Percentiles rank a stretch among this genome's conserved stretches.
These are phyloP conservation scores for Cardamine chenopodiifolia DNA, from an alignment of 345 rosid genomes.

Conservation along the genomic window DNA sequence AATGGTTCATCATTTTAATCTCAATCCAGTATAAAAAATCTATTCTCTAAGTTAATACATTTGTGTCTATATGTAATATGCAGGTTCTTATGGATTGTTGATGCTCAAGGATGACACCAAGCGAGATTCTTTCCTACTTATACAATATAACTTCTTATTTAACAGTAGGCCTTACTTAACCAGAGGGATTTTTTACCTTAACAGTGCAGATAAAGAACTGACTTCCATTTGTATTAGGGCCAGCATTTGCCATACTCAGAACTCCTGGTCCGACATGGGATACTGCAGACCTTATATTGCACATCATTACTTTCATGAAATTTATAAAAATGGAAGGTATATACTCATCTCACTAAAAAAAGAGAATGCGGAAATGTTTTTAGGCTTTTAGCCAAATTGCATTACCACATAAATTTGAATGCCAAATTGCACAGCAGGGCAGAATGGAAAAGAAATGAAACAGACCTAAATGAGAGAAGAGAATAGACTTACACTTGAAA, in stretches of 20 bases:
- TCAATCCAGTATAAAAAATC: not conserved
- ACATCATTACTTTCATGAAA: constrained; percentile 11
- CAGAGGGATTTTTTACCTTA: constrained; percentile 55
- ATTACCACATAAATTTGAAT: constrained; percentile 2
- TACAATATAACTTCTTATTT: not conserved
- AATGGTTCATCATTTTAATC: not conserved
- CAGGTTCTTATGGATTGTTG: not conserved
- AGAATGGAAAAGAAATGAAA: constrained; percentile 6
- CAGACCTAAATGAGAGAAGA: not conserved
- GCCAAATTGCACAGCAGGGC: not conserved
- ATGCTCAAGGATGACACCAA: not conserved
- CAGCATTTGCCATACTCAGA: constrained; percentile 98
- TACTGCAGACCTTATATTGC: constrained; percentile 59
- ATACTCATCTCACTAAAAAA: constrained; percentile 3
- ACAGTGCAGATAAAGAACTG: constrained; percentile 98
- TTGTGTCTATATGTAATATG: not conserved
- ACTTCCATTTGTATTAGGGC: constrained; percentile 98
- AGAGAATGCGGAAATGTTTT: not conserved
- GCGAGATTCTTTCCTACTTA: not conserved
- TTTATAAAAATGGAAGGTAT: not conserved
- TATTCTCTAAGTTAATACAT: not conserved
- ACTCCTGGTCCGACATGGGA: constrained; percentile 91
- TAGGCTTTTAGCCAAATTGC: not conserved
- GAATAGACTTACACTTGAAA: constrained; percentile 80
- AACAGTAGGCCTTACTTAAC: not conserved